These are phyloP conservation scores for Coemansia sp. DNA, from an alignment of 192 early-diverging fungal genomes.

Conservation along the genomic window DNA sequence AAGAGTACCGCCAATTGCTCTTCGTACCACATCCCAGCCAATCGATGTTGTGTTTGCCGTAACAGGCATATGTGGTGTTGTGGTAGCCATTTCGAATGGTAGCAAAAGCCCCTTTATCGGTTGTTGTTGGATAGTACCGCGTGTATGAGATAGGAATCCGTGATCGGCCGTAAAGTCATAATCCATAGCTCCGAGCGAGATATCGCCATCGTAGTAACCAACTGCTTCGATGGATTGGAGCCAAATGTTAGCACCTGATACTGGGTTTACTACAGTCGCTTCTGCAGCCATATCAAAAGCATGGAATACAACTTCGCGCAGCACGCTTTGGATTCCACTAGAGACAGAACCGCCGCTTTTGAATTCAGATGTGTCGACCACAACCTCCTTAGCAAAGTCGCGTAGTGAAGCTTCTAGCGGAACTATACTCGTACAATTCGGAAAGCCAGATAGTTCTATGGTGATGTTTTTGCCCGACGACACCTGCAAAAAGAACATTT, in stretches of 20 bases:
- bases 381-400: constrained; percentile 21
- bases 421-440: constrained; percentile 37
- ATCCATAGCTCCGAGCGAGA: constrained; percentile 35
- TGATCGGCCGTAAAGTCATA: constrained; percentile 30
- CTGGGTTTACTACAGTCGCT: constrained; percentile 44
- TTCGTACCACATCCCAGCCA: constrained; percentile 45
- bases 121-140: not conserved
- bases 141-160: not conserved
- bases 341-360: not conserved
- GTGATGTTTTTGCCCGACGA: constrained; percentile 28
- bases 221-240: constrained; percentile 39
- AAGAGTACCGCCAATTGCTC: constrained; percentile 45
- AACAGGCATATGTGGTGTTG: constrained; percentile 40
- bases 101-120: constrained; percentile 25
- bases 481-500: constrained; percentile 35
- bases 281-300: constrained; percentile 37
- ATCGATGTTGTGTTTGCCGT: constrained; percentile 45
- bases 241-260: constrained; percentile 44
- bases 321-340: not conserved
- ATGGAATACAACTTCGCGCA: constrained; percentile 37
- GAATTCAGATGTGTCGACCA: constrained; percentile 28
- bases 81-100: constrained; percentile 22
- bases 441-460: constrained; percentile 33
- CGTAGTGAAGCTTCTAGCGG: constrained; percentile 44
- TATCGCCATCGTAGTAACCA: constrained; percentile 29